phyloP scores from a whole-genome alignment of 345 rosid genomes.

The Aquilaria yunnanensis region DNA sequence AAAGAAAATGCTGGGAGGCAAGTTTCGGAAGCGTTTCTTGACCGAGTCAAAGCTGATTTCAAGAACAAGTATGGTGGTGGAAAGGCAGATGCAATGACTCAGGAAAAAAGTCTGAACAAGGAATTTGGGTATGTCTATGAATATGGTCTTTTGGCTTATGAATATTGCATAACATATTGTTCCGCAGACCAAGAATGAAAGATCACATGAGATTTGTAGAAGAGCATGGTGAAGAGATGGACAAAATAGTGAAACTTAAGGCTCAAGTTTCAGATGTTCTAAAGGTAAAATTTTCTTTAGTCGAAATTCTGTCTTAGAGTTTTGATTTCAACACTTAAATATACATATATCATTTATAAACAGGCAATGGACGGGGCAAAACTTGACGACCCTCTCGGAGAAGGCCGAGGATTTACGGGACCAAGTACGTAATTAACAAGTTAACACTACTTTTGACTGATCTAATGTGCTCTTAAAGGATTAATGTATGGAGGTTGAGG shows the following conservation, averaged over 20 bases:
- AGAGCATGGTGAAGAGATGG: slow-evolving; percentile 92
- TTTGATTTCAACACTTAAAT: no score
- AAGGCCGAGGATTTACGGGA: slow-evolving; percentile 72
- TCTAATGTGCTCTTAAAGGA: no score
- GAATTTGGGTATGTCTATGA: slow-evolving; percentile 65
- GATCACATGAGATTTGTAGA: slow-evolving; percentile 93
- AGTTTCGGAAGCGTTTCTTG: slow-evolving; percentile 87
- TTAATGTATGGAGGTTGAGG: no score
- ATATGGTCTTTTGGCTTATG: no score
- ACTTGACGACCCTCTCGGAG: slow-evolving; percentile 54
- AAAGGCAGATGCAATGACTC: slow-evolving; percentile 77
- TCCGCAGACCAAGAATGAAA: slow-evolving; percentile 77
- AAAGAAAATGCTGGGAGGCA: slow-evolving; percentile 87
- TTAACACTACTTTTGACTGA: no score
- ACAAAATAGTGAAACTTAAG: slow-evolving; percentile 85
- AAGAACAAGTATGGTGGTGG: slow-evolving; percentile 88
- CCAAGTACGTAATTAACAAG: slow-evolving; percentile 7
- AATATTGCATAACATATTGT: no score
- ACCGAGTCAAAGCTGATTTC: slow-evolving; percentile 90
- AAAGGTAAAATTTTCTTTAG: slow-evolving; percentile 40
- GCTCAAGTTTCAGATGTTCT: slow-evolving; percentile 98
- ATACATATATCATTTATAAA: neutral
- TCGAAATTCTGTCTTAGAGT: no score
- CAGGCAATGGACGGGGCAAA: slow-evolving; percentile 84
- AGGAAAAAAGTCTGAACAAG: slow-evolving; percentile 84